A percentile compares a stretch with the other conserved stretches of the same genome.
These are phyloP conservation scores for Quercus glauca DNA, from an alignment of 306 rosid species.

Conservation along the genomic window DNA sequence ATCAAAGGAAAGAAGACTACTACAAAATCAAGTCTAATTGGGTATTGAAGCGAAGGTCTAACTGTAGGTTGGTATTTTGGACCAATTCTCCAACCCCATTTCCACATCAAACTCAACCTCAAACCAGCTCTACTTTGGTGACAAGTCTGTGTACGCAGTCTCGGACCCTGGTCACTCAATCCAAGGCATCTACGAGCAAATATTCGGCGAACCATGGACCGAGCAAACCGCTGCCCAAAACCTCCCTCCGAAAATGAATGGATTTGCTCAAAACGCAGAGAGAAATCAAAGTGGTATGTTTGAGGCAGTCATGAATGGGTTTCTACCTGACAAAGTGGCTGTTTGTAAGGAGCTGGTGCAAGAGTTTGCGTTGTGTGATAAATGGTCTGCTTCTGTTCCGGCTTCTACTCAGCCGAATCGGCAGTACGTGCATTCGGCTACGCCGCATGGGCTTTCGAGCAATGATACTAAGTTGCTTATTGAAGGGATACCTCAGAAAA, in stretches of 20 bases:
- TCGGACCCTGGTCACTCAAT: constrained; percentile 80
- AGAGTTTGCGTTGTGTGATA: constrained; percentile 75
- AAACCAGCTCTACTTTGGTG: constrained; percentile 25
- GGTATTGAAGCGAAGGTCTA: no score
- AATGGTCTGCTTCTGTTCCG: constrained; percentile 79
- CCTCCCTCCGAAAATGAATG: constrained; percentile 50
- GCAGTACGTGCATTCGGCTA: constrained; percentile 73
- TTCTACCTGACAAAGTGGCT: constrained; percentile 47
- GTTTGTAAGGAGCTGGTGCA: constrained; percentile 48
- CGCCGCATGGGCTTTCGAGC: constrained; percentile 60
- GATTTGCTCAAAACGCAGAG: constrained; percentile 63
- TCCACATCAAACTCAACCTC: constrained; percentile 48
- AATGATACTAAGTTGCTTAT: constrained; percentile 49
- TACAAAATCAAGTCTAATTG: no score
- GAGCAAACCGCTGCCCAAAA: constrained; percentile 43
- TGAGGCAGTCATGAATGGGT: constrained; percentile 71
- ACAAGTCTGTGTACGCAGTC: constrained; percentile 50
- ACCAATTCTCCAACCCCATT: constrained; percentile 46
- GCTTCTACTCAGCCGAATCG: constrained; percentile 81
- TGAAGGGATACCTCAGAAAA: constrained; percentile 76
- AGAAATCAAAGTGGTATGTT: constrained; percentile 30
- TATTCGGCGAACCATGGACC: constrained; percentile 72
- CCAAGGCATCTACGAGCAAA: constrained; percentile 72
- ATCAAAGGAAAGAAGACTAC: no score
- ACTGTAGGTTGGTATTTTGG: no score